A percentile compares a stretch with the other conserved stretches of the same genome.
phyloP scores from a whole-genome alignment of 176 grass and related monocot species.

The Puccinellia tenuiflora region DNA sequence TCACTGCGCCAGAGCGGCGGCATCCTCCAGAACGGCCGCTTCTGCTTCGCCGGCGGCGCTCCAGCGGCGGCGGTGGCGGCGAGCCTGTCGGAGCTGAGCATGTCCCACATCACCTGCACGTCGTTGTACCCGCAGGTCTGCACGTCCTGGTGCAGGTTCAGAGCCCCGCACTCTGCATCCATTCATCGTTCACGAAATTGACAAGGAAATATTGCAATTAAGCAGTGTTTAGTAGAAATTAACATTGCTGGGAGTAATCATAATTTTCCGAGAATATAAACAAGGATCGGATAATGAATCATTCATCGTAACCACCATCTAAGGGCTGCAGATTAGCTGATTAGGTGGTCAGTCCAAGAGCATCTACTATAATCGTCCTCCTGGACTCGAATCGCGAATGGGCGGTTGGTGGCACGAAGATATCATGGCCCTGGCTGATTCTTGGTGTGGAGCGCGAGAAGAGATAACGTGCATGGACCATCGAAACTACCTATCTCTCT shows the following conservation, averaged over 20 bases:
- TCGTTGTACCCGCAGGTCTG: conserved; percentile 92
- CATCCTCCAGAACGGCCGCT: conserved; percentile 56
- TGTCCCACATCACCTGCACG: conserved; percentile 98
- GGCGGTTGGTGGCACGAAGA: conserved; percentile 19
- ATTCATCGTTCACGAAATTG: too few species aligned
- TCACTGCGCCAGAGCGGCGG: conserved; percentile 29
- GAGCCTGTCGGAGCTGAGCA: conserved; percentile 63
- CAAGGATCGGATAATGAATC: background rate
- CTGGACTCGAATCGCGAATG: background rate
- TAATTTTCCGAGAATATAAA: background rate
- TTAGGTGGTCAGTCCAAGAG: conserved; percentile 37
- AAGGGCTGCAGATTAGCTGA: conserved; percentile 29
- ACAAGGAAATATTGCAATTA: background rate
- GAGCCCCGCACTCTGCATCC: conserved; percentile 76
- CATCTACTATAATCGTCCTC: background rate
- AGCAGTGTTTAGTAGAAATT: too few species aligned
- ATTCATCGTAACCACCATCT: background rate
- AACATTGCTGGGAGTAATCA: too few species aligned
- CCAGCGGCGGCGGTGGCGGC: background rate
- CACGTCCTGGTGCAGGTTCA: conserved; percentile 81
- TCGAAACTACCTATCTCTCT: background rate
- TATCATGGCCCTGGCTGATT: background rate
- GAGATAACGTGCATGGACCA: conserved; percentile 21
- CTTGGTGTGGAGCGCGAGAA: background rate
- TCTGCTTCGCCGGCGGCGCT: background rate